Evolutionary conservation across 345 rosid species (phyloP).

Genomic region (Brassica cretica): DNA sequence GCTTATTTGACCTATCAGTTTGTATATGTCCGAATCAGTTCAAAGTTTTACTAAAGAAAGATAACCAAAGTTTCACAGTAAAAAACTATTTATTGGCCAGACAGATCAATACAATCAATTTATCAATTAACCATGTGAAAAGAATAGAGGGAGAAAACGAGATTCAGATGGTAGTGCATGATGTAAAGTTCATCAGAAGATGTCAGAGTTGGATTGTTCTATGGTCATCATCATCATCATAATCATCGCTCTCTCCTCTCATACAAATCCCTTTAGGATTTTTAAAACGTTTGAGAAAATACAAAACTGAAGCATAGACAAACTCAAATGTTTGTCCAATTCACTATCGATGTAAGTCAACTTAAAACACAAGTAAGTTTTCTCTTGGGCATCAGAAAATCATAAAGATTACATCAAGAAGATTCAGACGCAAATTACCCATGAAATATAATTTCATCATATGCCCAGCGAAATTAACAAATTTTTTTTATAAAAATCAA

Average conservation of each 20-base stretch:
- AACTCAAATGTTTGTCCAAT: no score
- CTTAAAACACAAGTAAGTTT: no score
- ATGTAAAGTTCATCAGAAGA: constrained; percentile 28
- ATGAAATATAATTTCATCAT: constrained; percentile 36
- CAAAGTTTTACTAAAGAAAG: no score
- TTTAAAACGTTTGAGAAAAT: background rate
- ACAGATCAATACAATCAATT: no score
- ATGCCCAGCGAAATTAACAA: background rate
- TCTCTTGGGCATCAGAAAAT: constrained; percentile 26
- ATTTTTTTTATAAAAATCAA: background rate
- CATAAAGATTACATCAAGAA: constrained; percentile 35
- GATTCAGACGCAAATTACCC: constrained; percentile 47
- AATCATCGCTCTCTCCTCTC: constrained; percentile 22
- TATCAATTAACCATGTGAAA: background rate
- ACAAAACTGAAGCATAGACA: background rate
- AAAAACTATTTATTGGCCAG: no score
- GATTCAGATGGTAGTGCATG: constrained; percentile 47
- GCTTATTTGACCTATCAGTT: no score
- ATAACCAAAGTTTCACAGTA: no score
- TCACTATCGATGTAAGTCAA: no score
- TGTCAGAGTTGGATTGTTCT: constrained; percentile 44
- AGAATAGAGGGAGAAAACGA: constrained; percentile 14
- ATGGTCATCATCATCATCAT: constrained; percentile 42
- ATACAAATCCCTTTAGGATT: no score
- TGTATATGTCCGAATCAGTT: no score